Percentiles rank a stretch among this genome's conserved stretches.
phyloP scores from a whole-genome alignment of 176 grass and related monocot species.

The Raddia guianensis region DNA sequence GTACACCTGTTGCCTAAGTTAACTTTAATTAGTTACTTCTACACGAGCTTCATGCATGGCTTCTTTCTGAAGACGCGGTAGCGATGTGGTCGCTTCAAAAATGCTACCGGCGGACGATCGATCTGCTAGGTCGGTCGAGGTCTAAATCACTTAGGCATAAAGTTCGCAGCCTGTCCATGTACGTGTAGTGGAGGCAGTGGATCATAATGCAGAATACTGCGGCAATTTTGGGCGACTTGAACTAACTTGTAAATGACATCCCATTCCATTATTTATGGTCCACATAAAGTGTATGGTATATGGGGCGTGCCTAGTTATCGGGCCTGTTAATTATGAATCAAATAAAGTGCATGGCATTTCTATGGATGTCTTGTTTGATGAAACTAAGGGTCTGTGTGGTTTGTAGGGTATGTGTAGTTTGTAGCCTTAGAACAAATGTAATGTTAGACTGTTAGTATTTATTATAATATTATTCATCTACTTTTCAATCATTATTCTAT shows the following conservation, averaged over 20 bases:
- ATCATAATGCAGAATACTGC: conserved; percentile 9
- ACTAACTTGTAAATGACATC: not conserved
- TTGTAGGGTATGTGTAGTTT: no score
- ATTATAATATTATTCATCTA: no score
- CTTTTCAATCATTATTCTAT: no score
- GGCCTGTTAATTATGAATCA: not conserved
- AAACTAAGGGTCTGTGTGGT: no score
- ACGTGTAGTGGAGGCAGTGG: conserved; percentile 28
- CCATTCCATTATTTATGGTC: conserved; percentile 7
- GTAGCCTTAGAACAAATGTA: no score
- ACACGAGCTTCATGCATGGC: conserved; percentile 34
- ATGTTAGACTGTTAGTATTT: no score
- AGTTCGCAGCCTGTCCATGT: conserved; percentile 22
- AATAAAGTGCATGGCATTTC: not conserved
- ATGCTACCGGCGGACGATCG: conserved; percentile 7
- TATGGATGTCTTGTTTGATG: not conserved
- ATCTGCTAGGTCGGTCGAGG: conserved; percentile 24
- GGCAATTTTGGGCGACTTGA: not conserved
- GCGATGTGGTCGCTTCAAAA: not conserved
- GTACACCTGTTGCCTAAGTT: not conserved
- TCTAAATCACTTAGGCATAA: conserved; percentile 43
- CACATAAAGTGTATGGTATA: not conserved
- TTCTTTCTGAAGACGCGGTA: not conserved
- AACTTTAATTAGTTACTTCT: not conserved
- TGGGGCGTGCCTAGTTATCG: not conserved